Evolutionary conservation across 2,329 filamentous ascomycete genomes (phyloP).

Genomic region (Penicillium vulpinum): DNA sequence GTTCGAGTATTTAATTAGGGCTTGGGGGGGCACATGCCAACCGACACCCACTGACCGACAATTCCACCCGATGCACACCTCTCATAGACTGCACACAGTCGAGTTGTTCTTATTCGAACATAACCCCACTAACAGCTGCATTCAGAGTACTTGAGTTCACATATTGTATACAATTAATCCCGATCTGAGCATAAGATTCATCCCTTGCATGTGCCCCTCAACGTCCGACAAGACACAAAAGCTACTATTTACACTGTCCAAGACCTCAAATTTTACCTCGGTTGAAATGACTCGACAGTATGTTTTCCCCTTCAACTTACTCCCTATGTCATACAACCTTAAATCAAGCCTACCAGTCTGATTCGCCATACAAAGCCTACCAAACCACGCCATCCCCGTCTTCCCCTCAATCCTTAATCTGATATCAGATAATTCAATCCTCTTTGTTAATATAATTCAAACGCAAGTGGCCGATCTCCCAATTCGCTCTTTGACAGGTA

Average conservation of each 20-base stretch:
- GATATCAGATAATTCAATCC: neutral
- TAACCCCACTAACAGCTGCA: neutral
- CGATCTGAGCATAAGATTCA: neutral
- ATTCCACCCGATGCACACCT: neutral
- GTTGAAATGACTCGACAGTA: neutral
- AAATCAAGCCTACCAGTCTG: neutral
- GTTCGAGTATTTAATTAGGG: neutral
- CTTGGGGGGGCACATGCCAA: neutral
- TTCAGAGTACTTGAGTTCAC: neutral
- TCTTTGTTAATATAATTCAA: neutral
- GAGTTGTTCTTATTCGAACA: neutral
- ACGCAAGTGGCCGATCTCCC: neutral
- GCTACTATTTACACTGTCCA: neutral
- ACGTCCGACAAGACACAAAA: neutral
- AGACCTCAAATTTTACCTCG: neutral
- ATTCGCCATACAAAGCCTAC: neutral
- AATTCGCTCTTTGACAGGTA: neutral
- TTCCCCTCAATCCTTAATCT: neutral
- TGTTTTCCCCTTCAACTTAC: neutral
- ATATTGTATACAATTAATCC: neutral
- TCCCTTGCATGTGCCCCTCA: slow-evolving; percentile 6
- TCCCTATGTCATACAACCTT: neutral
- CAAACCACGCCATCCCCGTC: neutral
- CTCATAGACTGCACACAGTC: neutral
- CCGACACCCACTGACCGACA: neutral